Conservation (phyloP, 2,329 filamentous ascomycete species). For the Fusarium sp. region DNA sequence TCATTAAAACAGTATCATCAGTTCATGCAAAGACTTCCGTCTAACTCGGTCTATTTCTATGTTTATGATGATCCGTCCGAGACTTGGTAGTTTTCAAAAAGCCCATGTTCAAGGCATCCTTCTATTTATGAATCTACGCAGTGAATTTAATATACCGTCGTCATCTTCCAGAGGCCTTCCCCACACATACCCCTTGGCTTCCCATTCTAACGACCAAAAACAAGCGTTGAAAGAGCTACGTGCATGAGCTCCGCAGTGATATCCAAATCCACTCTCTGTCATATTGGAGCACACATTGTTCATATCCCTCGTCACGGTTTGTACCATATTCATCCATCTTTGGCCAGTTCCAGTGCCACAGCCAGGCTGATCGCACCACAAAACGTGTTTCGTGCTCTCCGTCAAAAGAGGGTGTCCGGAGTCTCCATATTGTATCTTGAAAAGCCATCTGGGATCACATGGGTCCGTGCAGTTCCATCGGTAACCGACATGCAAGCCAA, state of each 20-base stretch:
- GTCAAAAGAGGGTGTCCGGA: neutral
- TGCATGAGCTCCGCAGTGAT: neutral
- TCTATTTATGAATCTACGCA: too few species aligned
- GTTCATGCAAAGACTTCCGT: too few species aligned
- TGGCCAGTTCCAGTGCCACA: conserved; percentile 7
- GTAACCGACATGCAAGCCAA: neutral
- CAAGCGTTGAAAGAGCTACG: neutral
- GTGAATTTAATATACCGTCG: fast-evolving
- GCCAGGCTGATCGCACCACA: conserved; percentile 7
- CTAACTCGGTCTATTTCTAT: too few species aligned
- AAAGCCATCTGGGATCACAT: neutral
- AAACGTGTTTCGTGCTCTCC: neutral
- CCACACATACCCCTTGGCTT: too few species aligned
- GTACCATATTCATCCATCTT: conserved; percentile 7
- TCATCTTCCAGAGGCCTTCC: neutral
- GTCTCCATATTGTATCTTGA: neutral
- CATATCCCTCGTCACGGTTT: too few species aligned
- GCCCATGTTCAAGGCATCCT: too few species aligned
- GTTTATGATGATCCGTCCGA: too few species aligned
- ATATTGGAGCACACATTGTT: neutral
- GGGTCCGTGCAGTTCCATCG: neutral
- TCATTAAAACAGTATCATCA: too few species aligned
- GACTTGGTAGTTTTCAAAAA: too few species aligned
- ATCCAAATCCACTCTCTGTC: neutral
- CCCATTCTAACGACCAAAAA: neutral